Evolutionary conservation across 202 grass and related monocot species (phyloP), one percentile per base, ranked within the genome.

Genomic region (Elaeis oleifera): DNA sequence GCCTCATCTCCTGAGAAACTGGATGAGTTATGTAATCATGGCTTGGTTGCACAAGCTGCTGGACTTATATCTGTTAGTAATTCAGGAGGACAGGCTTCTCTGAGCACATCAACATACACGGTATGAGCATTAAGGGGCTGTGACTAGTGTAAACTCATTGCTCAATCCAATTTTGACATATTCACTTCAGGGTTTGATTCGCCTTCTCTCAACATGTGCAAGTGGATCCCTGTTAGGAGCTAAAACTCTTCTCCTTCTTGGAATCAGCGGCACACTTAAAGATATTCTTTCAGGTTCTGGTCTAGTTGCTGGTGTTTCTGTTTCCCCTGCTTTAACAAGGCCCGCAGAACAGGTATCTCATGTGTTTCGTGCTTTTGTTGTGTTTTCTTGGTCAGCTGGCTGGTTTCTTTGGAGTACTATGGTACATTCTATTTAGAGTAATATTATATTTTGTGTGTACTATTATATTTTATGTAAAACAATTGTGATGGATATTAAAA

Each of bases 161-260:
- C 36, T 16, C 5, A 17, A 71, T 27, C 24, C 31, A 64, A 60
- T 36, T 25, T 56, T 63, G 29, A 53, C 18, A 27, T 54, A 19
- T 25, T 73, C 61, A 56, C 76, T 84, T 25, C 55, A 95, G 90
- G 90, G 90, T 28, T 50, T 90, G 51, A 95, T 95, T 59, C 82
- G 83, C 59, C 80, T 95, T 44, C 74, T 95, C 20, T 86, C 90
- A 26, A 90, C 76, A 29, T 95, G 90, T 18, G 83, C 85, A 58
- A 90, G 80, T 58, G 90, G 90, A 72, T 95, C 85, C 36, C 54
- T 62, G 5, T 68, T 95, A 61, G 83, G 80, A 65, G 74, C 80
- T 66, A 95, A 95, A 90, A 90, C 80, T 61, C 90, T 95, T 73
- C 74, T 95, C 23, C 80, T 90, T 67, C 65, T 87, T 59, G 90